Conservation (phyloP, 164 flowering plant species). For the Berberis thunbergii region DNA sequence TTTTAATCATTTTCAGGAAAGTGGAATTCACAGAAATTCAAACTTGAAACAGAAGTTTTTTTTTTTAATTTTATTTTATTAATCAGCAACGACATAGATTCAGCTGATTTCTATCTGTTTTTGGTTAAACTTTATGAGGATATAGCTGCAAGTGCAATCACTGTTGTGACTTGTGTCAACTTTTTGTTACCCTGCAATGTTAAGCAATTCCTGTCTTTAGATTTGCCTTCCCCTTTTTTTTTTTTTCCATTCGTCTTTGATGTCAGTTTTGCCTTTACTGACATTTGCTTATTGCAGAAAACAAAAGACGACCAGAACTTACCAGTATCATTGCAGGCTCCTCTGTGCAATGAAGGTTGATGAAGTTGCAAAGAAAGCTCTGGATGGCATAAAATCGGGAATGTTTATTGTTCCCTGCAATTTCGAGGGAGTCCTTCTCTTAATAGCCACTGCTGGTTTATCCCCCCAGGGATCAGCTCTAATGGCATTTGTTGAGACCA, state of each 20-base stretch:
- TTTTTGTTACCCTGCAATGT: too few relatives aligned
- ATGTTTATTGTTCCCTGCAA: constrained; percentile 67
- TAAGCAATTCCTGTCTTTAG: too few relatives aligned
- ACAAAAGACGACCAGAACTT: constrained; percentile 48
- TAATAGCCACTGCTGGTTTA: constrained; percentile 77
- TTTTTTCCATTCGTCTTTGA: background rate
- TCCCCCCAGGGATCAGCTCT: constrained; percentile 76
- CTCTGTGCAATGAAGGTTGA: too few relatives aligned
- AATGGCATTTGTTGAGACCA: constrained; percentile 75
- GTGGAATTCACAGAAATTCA: too few relatives aligned
- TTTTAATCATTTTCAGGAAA: background rate
- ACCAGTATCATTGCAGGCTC: constrained; percentile 60
- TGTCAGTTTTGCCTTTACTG: background rate
- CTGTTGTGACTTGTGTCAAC: too few relatives aligned
- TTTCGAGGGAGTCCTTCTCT: constrained; percentile 56
- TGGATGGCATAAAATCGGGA: constrained; percentile 68
- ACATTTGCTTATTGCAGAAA: constrained; percentile 39
- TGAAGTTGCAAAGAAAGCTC: constrained; percentile 65
- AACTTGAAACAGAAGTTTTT: too few relatives aligned
- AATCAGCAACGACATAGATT: too few relatives aligned
- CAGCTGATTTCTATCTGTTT: too few relatives aligned
- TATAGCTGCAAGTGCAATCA: too few relatives aligned
- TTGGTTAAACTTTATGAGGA: too few relatives aligned
- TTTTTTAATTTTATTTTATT: too few relatives aligned
- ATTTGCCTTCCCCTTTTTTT: too few relatives aligned